phyloP scores from a whole-genome alignment of 1,284 basidiomycete genomes.

The Pseudomicrostroma phylloplanum region DNA sequence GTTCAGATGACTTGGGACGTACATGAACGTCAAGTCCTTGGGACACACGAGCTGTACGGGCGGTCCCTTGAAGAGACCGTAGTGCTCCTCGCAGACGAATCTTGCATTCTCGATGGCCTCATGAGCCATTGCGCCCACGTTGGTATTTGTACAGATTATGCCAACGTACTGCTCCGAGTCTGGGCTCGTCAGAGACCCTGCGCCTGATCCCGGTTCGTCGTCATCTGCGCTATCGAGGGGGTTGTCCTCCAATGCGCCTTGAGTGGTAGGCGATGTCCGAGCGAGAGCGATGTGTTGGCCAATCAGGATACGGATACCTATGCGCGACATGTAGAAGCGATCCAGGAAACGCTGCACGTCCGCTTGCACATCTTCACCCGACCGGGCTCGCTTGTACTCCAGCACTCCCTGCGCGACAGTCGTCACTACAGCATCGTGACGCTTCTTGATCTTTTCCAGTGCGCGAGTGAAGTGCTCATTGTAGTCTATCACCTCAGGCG shows the following conservation, averaged over 20 bases:
- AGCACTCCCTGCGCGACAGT: conserved; percentile 75
- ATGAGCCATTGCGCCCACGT: conserved; percentile 55
- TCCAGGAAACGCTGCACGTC: conserved; percentile 95
- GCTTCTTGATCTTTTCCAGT: conserved; percentile 81
- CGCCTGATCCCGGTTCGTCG: conserved; percentile 2
- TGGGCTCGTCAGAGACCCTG: conserved; percentile 11
- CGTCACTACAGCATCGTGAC: conserved; percentile 96
- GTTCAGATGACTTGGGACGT: conserved; percentile 79
- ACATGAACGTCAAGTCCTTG: conserved; percentile 77
- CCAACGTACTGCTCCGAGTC: conserved; percentile 73
- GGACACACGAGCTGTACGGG: conserved; percentile 96
- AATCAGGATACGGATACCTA: conserved; percentile 57
- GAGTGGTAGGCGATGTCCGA: conserved; percentile 15
- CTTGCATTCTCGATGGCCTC: conserved; percentile 98
- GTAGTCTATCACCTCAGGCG: conserved; percentile 87
- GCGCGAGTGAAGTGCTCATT: conserved; percentile 83
- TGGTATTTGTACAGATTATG: conserved; percentile 90
- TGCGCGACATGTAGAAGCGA: conserved; percentile 93
- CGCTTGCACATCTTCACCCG: conserved; percentile 59
- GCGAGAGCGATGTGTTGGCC: conserved; percentile 50
- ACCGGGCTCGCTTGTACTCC: conserved; percentile 59
- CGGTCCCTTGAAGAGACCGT: conserved; percentile 82
- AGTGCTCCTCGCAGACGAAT: conserved; percentile 95
- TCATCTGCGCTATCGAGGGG: neutral
- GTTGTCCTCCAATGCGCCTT: conserved; percentile 17